These are phyloP conservation scores for Exophiala oligosperma DNA, from an alignment of 2,329 filamentous ascomycete genomes.

Conservation along the genomic window DNA sequence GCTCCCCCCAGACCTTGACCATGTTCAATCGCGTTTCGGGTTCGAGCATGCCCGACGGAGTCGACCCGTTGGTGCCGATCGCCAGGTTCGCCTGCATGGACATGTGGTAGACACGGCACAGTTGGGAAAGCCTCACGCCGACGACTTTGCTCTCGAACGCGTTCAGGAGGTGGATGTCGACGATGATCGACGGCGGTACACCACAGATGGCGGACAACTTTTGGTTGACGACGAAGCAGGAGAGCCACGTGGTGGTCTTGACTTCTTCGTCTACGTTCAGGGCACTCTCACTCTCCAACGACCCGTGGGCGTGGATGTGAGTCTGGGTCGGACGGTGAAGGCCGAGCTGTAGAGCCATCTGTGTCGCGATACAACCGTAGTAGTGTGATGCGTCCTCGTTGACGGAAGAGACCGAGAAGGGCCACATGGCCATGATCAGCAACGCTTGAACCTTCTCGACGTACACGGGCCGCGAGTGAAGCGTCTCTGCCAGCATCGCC, in stretches of 20 bases:
- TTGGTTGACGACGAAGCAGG: conserved; percentile 24
- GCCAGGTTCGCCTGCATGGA: conserved; percentile 4
- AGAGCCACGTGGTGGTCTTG: conserved; percentile 26
- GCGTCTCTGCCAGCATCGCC: conserved; percentile 21
- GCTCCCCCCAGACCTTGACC: background rate
- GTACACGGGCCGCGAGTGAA: conserved; percentile 22
- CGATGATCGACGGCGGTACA: conserved; percentile 1
- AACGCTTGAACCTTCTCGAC: conserved; percentile 26
- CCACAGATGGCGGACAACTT: conserved; percentile 4
- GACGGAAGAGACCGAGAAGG: conserved; percentile 27
- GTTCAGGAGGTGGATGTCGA: conserved; percentile 6
- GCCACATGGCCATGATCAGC: conserved; percentile 27
- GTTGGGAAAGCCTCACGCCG: background rate
- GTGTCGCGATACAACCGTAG: conserved; percentile 21
- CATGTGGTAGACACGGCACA: conserved; percentile 4
- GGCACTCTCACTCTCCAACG: conserved; percentile 17
- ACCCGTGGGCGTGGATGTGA: conserved; percentile 21
- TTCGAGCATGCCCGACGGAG: conserved; percentile 7
- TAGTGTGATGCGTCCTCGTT: conserved; percentile 20
- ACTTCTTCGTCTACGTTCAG: conserved; percentile 13
- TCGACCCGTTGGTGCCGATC: conserved; percentile 4
- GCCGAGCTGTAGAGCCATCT: conserved; percentile 26
- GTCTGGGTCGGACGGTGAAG: conserved; percentile 26
- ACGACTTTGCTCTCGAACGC: background rate
- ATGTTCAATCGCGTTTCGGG: background rate